Base-by-base conservation (phyloP, 2,329 filamentous ascomycete genomes). In the Aspergillus floridensis region DNA sequence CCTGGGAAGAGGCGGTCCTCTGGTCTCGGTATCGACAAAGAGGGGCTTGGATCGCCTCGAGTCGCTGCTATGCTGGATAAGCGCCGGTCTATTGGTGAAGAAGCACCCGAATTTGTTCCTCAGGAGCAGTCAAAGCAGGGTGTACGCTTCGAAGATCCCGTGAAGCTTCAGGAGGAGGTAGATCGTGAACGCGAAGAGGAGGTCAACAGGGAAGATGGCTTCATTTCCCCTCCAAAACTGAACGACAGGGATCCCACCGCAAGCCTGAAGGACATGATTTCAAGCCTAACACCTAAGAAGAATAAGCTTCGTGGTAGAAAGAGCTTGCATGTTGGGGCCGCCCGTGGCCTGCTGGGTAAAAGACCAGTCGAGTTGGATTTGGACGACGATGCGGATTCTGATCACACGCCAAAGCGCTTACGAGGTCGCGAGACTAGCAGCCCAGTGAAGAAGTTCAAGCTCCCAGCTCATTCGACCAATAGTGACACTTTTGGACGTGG, bases 281-380 rank as follows among this genome's bases (percentile, higher is more conserved):
- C 89, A 61, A 89, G 86, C 58, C 80, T 93, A 63, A 92, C 89
- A 24, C 90, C 91, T 0, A 91, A 90, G 74, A 91, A 91, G 72
- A 87, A 85, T 56, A 80, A 77, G 5, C 66, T 90, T 6, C 86
- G 82, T 58, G 86, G 86, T 14, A 86, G 90, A 46, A 93, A 93
- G 76, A 93, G 90, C 70, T 79, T 93, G 53, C 87, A 90, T 63
- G 85, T 91, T 21, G 90, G 90, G 46, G 89, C 88, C 66, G 90
- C 89, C 14, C 86, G 80, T 62, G 90, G 90, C 0, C 76, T 93
- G 21, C 79, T 93, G 5, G 90, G 90, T 6, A 93, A 93, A 73
- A 82, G 90, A 51, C 90, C 90, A 0, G 77, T 77, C 14, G 90
- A 93, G 73, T 81, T 92, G 53, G 89, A 92, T 62, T 79, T 84